Conservation (phyloP, 192 early-diverging fungal species). For the Backusella parvicylindrica region DNA sequence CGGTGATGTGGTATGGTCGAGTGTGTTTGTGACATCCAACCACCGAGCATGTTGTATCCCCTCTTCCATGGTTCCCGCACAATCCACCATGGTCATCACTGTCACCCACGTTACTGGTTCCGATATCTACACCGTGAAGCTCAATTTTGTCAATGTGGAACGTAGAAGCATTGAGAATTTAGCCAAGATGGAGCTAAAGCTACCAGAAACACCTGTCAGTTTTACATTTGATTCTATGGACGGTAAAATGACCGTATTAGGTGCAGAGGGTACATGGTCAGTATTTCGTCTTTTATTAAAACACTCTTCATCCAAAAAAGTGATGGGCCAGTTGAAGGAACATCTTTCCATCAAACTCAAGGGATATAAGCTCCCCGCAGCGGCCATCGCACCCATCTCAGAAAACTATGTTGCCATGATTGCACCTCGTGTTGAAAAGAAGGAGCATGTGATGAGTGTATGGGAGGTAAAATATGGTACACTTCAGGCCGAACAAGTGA, state of each 20-base stretch:
- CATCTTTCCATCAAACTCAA: slow-evolving; percentile 12
- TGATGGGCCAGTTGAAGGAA: slow-evolving; percentile 2
- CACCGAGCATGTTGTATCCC: slow-evolving; percentile 40
- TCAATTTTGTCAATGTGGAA: slow-evolving; percentile 44
- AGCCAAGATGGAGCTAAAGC: slow-evolving; percentile 33
- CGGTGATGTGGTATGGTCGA: slow-evolving; percentile 37
- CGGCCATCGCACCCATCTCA: slow-evolving; percentile 28
- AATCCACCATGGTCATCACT: slow-evolving; percentile 41
- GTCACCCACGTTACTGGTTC: slow-evolving; percentile 16
- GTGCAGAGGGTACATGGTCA: slow-evolving; percentile 18
- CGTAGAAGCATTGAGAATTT: slow-evolving; percentile 39
- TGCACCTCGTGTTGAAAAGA: slow-evolving; percentile 14
- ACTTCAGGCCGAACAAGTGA: slow-evolving; percentile 39
- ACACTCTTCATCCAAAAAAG: slow-evolving; percentile 26
- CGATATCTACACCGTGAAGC: slow-evolving; percentile 16
- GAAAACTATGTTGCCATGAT: slow-evolving; percentile 49
- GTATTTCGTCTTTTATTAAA: slow-evolving; percentile 27
- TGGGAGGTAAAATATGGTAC: slow-evolving; percentile 54
- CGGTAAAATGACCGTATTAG: slow-evolving; percentile 18
- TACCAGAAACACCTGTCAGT: background rate
- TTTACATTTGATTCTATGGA: slow-evolving; percentile 22
- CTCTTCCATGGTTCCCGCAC: slow-evolving; percentile 32
- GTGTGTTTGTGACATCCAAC: slow-evolving; percentile 37
- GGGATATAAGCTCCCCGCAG: background rate
- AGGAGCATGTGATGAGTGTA: slow-evolving; percentile 43